Conservation (phyloP, 805 yeast genomes). For the Ogataea sp. region DNA sequence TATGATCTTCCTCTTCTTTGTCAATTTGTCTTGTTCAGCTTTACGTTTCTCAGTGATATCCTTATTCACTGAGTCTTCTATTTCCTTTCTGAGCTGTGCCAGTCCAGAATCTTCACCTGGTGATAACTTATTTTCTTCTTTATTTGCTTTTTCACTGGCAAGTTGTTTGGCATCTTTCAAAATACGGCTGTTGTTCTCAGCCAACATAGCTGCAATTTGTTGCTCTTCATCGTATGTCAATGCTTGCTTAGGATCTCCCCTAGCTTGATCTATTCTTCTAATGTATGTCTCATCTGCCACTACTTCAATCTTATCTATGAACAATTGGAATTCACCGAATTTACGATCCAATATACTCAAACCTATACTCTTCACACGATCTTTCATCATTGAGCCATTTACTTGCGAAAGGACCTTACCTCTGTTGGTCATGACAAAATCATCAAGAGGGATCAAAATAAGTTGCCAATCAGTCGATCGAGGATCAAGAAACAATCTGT, state of each 20-base stretch:
- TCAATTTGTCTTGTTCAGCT: too few relatives aligned
- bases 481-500: conserved; percentile 65
- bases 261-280: conserved; percentile 1
- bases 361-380: conserved; percentile 65
- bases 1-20: too few relatives aligned
- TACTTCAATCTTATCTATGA: conserved; percentile 58
- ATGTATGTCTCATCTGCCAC: conserved; percentile 19
- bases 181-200: too few relatives aligned
- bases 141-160: background rate
- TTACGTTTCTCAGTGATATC: too few relatives aligned
- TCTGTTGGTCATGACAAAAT: conserved; percentile 76
- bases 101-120: too few relatives aligned
- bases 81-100: too few relatives aligned
- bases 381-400: conserved; percentile 50
- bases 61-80: too few relatives aligned
- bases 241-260: background rate
- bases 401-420: conserved; percentile 51
- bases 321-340: conserved; percentile 65
- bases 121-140: too few relatives aligned
- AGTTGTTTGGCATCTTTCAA: background rate
- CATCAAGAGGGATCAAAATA: conserved; percentile 54
- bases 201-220: background rate
- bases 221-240: background rate
- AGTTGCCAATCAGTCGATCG: conserved; percentile 24
- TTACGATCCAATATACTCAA: conserved; percentile 70